Conservation (phyloP, 2,329 filamentous ascomycete species). For the Pseudocercospora crystallina region DNA sequence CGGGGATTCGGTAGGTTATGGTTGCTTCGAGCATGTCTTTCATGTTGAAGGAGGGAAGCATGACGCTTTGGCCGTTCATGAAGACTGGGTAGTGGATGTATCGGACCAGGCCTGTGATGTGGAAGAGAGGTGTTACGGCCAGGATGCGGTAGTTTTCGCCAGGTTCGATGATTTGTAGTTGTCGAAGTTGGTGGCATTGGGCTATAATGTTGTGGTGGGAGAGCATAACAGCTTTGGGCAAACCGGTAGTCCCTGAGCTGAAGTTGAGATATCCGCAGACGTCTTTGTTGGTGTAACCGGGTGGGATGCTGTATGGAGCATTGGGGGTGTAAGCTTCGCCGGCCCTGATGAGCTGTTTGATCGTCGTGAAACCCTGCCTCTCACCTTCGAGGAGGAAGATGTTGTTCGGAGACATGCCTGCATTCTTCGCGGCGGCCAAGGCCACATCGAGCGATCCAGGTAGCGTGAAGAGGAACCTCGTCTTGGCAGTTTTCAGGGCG, state of each 20-base stretch:
- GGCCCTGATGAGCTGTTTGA: conserved; percentile 44
- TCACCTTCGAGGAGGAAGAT: conserved; percentile 58
- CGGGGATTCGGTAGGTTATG: conserved; percentile 51
- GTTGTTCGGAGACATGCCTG: conserved; percentile 50
- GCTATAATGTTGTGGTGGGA: conserved; percentile 55
- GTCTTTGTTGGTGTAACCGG: conserved; percentile 54
- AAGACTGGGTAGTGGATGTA: conserved; percentile 61
- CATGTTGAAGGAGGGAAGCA: conserved; percentile 64
- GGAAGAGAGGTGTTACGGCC: conserved; percentile 60
- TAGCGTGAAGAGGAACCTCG: conserved; percentile 58
- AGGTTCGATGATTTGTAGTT: conserved; percentile 46
- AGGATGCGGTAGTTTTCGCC: conserved; percentile 49
- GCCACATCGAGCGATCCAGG: conserved; percentile 55
- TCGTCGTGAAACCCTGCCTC: conserved; percentile 46
- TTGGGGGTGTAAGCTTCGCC: conserved; percentile 42
- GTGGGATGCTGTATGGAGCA: conserved; percentile 49
- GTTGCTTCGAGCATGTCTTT: conserved; percentile 54
- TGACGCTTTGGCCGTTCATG: conserved; percentile 62
- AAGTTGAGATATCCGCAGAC: conserved; percentile 53
- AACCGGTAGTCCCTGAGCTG: conserved; percentile 45
- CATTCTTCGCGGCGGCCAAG: conserved; percentile 51
- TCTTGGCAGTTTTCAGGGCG: conserved; percentile 57
- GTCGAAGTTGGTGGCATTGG: conserved; percentile 60
- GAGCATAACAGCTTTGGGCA: conserved; percentile 52
- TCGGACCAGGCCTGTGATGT: conserved; percentile 63